A percentile compares a stretch with the other conserved stretches of the same genome.
These are phyloP conservation scores for Calonectria ilicicola DNA, from an alignment of 2,329 filamentous ascomycete genomes.

Conservation along the genomic window DNA sequence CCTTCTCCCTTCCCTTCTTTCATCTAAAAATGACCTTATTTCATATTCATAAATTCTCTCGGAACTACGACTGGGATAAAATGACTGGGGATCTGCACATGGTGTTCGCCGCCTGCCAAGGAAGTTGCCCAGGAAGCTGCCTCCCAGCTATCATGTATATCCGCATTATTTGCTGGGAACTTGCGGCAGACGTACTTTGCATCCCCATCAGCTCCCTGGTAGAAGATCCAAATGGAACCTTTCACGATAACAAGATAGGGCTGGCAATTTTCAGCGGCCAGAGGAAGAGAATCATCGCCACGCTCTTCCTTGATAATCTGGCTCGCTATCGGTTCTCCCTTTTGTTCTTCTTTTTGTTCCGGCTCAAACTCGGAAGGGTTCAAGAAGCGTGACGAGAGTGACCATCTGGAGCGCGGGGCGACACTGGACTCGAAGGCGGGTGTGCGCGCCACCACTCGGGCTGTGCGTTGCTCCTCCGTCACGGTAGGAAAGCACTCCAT, in stretches of 20 bases:
- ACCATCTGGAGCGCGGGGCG: neutral
- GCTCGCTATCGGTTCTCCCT: neutral
- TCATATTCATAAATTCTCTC: constrained; percentile 13
- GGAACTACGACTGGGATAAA: constrained; percentile 13
- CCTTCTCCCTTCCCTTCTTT: neutral
- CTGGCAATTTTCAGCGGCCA: neutral
- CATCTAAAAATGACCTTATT: neutral
- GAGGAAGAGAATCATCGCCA: neutral
- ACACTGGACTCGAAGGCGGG: neutral
- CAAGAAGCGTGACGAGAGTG: neutral
- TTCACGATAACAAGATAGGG: neutral
- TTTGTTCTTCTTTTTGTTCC: neutral
- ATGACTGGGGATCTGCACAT: neutral
- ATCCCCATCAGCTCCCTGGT: constrained; percentile 8
- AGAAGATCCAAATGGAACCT: constrained; percentile 8
- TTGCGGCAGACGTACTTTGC: neutral
- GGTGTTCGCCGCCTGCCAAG: neutral
- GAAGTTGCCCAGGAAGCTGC: neutral
- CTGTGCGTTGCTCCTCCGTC: neutral
- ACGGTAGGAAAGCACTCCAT: neutral
- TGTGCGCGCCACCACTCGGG: neutral
- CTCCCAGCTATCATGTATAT: neutral
- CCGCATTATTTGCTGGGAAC: neutral
- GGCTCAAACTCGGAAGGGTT: neutral
- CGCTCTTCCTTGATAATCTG: neutral